Conservation (phyloP, 805 yeast genomes). For the Saccharomycopsis sp. region DNA sequence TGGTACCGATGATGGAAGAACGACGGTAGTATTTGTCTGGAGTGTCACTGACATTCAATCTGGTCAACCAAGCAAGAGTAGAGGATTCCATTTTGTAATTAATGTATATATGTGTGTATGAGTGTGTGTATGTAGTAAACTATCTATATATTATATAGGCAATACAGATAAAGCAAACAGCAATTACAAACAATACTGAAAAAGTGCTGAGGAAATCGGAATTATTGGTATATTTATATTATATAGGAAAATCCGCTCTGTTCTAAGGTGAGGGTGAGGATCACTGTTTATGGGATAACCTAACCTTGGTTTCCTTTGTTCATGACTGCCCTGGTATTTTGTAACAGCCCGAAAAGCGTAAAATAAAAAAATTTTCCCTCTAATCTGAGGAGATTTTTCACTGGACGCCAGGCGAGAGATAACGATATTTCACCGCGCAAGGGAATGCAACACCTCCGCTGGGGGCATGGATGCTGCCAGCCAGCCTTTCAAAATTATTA, state of each 20-base stretch:
- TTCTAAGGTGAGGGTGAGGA: not conserved
- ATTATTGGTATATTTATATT: not conserved
- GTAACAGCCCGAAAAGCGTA: not conserved
- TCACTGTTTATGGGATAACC: not conserved
- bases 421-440: not conserved
- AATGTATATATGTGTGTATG: not conserved
- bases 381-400: not conserved
- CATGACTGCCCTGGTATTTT: not conserved
- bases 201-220: not conserved
- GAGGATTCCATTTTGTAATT: constrained; percentile 34
- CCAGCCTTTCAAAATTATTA: not conserved
- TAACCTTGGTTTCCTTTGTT: not conserved
- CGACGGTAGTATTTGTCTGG: constrained; percentile 83
- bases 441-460: not conserved
- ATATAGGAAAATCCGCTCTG: not conserved
- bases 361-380: not conserved
- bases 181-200: not conserved
- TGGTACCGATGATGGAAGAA: constrained; percentile 96
- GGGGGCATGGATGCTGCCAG: not conserved
- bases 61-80: constrained; percentile 74
- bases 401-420: not conserved
- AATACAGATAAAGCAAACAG: not conserved
- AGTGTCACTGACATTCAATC: constrained; percentile 63
- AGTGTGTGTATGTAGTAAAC: not conserved
- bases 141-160: not conserved